Evolutionary conservation across 2,329 filamentous ascomycete species (phyloP).

Genomic region (Huntiella moniliformis): DNA sequence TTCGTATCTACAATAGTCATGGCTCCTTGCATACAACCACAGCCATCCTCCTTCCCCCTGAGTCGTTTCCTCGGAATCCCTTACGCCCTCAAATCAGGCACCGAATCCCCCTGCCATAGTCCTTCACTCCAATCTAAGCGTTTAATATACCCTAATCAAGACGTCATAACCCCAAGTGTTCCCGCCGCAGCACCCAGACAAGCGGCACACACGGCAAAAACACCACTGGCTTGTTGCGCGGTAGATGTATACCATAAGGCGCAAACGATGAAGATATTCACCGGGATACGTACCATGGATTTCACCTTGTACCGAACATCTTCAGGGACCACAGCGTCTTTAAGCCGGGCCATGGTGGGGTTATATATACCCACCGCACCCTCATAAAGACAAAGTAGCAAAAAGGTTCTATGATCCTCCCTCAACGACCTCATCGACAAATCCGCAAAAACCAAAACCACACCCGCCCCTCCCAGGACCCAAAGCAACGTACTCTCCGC

Average conservation of each 20-base stretch:
- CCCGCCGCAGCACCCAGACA: conserved; percentile 17
- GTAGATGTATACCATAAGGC: conserved; percentile 23
- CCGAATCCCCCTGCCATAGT: too few species aligned
- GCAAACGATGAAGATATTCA: conserved; percentile 37
- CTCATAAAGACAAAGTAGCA: conserved; percentile 37
- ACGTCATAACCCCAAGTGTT: conserved; percentile 12
- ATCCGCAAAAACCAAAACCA: conserved; percentile 20
- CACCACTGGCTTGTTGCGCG: conserved; percentile 15
- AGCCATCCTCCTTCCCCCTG: too few species aligned
- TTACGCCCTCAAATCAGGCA: too few species aligned
- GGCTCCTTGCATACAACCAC: too few species aligned
- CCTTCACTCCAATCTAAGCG: too few species aligned
- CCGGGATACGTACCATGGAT: conserved; percentile 33
- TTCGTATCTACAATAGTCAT: too few species aligned
- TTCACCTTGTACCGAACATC: conserved; percentile 33
- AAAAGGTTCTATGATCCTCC: conserved; percentile 26
- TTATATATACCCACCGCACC: conserved; percentile 36
- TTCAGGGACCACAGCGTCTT: conserved; percentile 33
- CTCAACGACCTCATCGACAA: conserved; percentile 21
- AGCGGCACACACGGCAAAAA: conserved; percentile 18
- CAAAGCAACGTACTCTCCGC: neutral
- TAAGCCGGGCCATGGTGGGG: conserved; percentile 33
- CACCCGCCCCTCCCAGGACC: neutral
- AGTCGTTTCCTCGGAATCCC: too few species aligned
- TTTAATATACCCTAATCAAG: neutral